Conservation (phyloP, 345 rosid genomes). For the Mallotus nudiflorus region DNA sequence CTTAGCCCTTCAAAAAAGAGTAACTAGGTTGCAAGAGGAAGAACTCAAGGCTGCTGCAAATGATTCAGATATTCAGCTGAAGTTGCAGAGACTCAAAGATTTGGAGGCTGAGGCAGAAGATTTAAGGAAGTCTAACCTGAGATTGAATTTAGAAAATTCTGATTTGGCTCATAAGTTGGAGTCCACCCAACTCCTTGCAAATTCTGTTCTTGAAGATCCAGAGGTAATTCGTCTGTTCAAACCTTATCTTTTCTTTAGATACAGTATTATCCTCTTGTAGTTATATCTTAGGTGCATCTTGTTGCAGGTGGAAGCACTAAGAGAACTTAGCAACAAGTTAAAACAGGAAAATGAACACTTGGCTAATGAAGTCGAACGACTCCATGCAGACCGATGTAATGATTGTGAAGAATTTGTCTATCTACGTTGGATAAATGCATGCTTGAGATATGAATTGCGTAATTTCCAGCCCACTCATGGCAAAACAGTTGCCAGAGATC, state of each 20-base stretch:
- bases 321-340: constrained; percentile 39
- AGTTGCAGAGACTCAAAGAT: constrained; percentile 53
- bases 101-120: constrained; percentile 68
- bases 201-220: constrained; percentile 57
- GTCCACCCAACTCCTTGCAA: constrained; percentile 55
- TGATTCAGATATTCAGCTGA: constrained; percentile 35
- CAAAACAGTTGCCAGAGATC: constrained; percentile 82
- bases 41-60: constrained; percentile 39
- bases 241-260: not conserved
- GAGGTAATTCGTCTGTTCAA: constrained; percentile 40
- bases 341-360: constrained; percentile 58
- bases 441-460: constrained; percentile 78
- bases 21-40: constrained; percentile 58
- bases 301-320: constrained; percentile 60
- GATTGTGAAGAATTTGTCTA: constrained; percentile 81
- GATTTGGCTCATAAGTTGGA: constrained; percentile 58
- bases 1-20: constrained; percentile 58
- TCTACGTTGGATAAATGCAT: constrained; percentile 91
- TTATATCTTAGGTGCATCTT: constrained; percentile 7
- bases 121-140: constrained; percentile 55
- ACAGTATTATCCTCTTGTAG: not conserved
- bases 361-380: constrained; percentile 58
- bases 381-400: constrained; percentile 62
- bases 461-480: constrained; percentile 61
- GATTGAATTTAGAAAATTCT: constrained; percentile 57